Evolutionary conservation across 1,284 basidiomycete genomes (phyloP).

Genomic region (Ustilago xerochloae): DNA sequence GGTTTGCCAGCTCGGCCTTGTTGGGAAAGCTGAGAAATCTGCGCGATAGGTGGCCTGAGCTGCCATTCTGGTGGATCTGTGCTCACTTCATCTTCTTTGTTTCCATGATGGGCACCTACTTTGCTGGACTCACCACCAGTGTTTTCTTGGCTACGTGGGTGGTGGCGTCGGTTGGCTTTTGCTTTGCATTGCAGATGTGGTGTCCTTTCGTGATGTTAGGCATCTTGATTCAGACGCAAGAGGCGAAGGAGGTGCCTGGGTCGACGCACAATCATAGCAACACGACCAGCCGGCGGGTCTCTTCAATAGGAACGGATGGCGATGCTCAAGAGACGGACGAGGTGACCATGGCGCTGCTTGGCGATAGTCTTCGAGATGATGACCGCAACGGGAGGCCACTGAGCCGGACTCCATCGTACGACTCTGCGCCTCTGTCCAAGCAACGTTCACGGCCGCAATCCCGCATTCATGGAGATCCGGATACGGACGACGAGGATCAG

Average conservation of each 20-base stretch:
- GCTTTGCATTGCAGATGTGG: constrained; percentile 71
- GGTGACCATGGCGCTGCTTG: constrained; percentile 43
- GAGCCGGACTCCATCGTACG: constrained; percentile 18
- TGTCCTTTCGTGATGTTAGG: constrained; percentile 70
- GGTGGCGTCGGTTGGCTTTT: constrained; percentile 71
- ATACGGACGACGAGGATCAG: constrained; percentile 26
- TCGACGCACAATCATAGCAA: not conserved
- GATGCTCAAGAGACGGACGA: constrained; percentile 18
- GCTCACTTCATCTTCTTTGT: constrained; percentile 53
- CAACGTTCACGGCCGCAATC: constrained; percentile 14
- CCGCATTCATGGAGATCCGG: constrained; percentile 3
- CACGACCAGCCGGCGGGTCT: not conserved
- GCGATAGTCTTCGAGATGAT: constrained; percentile 11
- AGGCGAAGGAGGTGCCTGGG: constrained; percentile 2
- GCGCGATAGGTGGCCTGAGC: constrained; percentile 33
- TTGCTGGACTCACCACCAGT: constrained; percentile 38
- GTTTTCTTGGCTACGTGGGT: constrained; percentile 70
- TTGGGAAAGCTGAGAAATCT: constrained; percentile 13
- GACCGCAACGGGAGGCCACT: constrained; percentile 3
- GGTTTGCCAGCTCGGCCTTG: constrained; percentile 11
- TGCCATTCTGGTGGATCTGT: constrained; percentile 58
- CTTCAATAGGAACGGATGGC: not conserved
- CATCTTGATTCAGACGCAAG: constrained; percentile 47
- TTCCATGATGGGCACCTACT: constrained; percentile 54
- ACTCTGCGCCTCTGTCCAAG: constrained; percentile 9